phyloP scores from a whole-genome alignment of 331 rosid species.

The Ulmus americana region DNA sequence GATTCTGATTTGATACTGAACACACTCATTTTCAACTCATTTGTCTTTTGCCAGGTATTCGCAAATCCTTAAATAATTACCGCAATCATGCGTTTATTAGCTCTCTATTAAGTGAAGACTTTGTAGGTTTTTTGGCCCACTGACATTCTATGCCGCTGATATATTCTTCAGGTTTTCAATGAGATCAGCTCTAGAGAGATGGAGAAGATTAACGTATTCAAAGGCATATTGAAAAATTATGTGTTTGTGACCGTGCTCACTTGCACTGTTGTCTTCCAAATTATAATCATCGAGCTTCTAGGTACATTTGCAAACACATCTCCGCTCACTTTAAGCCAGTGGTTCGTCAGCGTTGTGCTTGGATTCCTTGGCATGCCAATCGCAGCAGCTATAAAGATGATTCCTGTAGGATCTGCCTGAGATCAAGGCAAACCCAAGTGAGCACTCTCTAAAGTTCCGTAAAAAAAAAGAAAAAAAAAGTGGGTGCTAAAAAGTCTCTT shows the following conservation, averaged over 20 bases:
- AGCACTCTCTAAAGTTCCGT: background rate
- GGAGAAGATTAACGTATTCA: slow-evolving; percentile 87
- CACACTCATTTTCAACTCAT: slow-evolving; percentile 92
- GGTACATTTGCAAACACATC: slow-evolving; percentile 78
- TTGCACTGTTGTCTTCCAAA: slow-evolving; percentile 74
- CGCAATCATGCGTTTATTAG: no score
- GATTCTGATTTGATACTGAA: slow-evolving; percentile 67
- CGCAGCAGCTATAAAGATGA: slow-evolving; percentile 76
- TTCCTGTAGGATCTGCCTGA: slow-evolving; percentile 53
- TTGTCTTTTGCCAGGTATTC: slow-evolving; percentile 91
- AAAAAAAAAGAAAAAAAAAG: no score
- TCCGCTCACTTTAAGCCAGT: slow-evolving; percentile 66
- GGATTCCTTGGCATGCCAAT: slow-evolving; percentile 94
- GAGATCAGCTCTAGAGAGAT: slow-evolving; percentile 96
- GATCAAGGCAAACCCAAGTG: slow-evolving; percentile 9
- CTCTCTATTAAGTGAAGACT: no score
- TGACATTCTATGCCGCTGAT: slow-evolving; percentile 16
- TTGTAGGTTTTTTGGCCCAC: background rate
- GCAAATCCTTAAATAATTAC: background rate
- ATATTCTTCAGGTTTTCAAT: slow-evolving; percentile 66
- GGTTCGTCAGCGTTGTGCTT: slow-evolving; percentile 52
- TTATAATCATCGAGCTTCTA: slow-evolving; percentile 66
- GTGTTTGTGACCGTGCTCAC: slow-evolving; percentile 72
- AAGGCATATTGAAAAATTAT: slow-evolving; percentile 71
- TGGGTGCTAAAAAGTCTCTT: background rate